Evolutionary conservation across 2,329 filamentous ascomycete species (phyloP).

Genomic region (Metarhizium album): DNA sequence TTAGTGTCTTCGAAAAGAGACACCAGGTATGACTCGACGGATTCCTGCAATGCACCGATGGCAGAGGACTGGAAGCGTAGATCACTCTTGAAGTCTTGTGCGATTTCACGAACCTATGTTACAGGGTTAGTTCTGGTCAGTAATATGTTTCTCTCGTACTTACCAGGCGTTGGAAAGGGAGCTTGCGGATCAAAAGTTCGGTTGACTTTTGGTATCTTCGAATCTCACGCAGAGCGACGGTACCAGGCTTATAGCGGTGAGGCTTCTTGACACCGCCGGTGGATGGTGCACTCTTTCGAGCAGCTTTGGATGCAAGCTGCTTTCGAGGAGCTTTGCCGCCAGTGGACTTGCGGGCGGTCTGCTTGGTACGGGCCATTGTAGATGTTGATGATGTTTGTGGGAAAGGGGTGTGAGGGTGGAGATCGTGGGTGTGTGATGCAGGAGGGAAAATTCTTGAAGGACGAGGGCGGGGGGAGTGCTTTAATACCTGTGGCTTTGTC

Average conservation of each 20-base stretch:
- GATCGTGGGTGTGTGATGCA: slow-evolving; percentile 27
- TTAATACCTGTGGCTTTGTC: slow-evolving; percentile 28
- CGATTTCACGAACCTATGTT: slow-evolving; percentile 74
- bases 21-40: slow-evolving; percentile 96
- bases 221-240: slow-evolving; percentile 96
- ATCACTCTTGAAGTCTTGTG: slow-evolving; percentile 89
- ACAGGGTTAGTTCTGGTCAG: background rate
- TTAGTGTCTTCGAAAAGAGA: slow-evolving; percentile 98
- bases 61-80: slow-evolving; percentile 97
- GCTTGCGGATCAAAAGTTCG: slow-evolving; percentile 91
- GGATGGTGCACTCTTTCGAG: slow-evolving; percentile 94
- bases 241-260: slow-evolving; percentile 82
- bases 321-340: slow-evolving; percentile 76
- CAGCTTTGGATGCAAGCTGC: slow-evolving; percentile 97
- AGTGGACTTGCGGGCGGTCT: slow-evolving; percentile 65
- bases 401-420: slow-evolving; percentile 14
- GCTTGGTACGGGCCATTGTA: slow-evolving; percentile 55
- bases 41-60: slow-evolving; percentile 95
- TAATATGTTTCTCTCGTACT: slow-evolving; percentile 16
- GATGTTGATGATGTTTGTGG: slow-evolving; percentile 24
- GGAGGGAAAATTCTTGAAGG: slow-evolving; percentile 26
- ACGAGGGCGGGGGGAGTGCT: slow-evolving; percentile 32
- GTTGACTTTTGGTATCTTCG: slow-evolving; percentile 97
- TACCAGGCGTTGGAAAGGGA: slow-evolving; percentile 92
- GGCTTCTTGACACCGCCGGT: slow-evolving; percentile 97